Evolutionary conservation across 2,329 filamentous ascomycete genomes (phyloP).

Genomic region (Monilinia polystroma): DNA sequence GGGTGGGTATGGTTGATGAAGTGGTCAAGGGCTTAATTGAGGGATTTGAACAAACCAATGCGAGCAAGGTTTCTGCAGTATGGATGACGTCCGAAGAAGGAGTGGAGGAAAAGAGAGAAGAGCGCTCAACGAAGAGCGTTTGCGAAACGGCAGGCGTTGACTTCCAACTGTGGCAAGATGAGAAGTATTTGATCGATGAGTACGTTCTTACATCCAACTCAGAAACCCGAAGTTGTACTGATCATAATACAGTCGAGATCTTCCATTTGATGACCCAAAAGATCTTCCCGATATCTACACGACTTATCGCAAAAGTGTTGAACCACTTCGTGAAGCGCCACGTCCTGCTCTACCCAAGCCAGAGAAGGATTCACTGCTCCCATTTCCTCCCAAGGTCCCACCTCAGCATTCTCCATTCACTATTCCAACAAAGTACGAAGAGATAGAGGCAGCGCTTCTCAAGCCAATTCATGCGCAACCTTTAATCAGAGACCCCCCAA

Average conservation of each 20-base stretch:
- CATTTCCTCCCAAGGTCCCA: slow-evolving; percentile 56
- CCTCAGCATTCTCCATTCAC: slow-evolving; percentile 61
- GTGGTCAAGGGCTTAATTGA: slow-evolving; percentile 59
- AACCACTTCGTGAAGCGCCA: slow-evolving; percentile 66
- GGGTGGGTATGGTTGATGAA: slow-evolving; percentile 61
- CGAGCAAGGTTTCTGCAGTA: slow-evolving; percentile 55
- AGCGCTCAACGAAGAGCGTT: slow-evolving; percentile 52
- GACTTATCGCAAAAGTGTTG: slow-evolving; percentile 68
- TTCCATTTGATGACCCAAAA: slow-evolving; percentile 54
- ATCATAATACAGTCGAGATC: slow-evolving; percentile 56
- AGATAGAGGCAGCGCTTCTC: slow-evolving; percentile 54
- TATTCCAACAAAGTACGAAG: slow-evolving; percentile 56
- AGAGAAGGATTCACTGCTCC: slow-evolving; percentile 51
- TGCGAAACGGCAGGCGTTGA: slow-evolving; percentile 54
- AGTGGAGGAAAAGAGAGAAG: slow-evolving; percentile 66
- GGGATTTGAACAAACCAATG: slow-evolving; percentile 43
- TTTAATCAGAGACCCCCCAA: slow-evolving; percentile 52
- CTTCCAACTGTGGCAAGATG: slow-evolving; percentile 68
- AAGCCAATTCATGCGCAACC: slow-evolving; percentile 54
- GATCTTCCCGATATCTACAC: slow-evolving; percentile 76
- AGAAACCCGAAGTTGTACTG: slow-evolving; percentile 1
- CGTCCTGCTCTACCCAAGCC: slow-evolving; percentile 57
- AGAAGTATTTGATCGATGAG: slow-evolving; percentile 80
- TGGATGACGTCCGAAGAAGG: slow-evolving; percentile 75
- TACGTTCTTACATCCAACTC: slow-evolving; percentile 47